Base-by-base conservation (phyloP, 169 alveolate species). In the Fabrea salina region DNA sequence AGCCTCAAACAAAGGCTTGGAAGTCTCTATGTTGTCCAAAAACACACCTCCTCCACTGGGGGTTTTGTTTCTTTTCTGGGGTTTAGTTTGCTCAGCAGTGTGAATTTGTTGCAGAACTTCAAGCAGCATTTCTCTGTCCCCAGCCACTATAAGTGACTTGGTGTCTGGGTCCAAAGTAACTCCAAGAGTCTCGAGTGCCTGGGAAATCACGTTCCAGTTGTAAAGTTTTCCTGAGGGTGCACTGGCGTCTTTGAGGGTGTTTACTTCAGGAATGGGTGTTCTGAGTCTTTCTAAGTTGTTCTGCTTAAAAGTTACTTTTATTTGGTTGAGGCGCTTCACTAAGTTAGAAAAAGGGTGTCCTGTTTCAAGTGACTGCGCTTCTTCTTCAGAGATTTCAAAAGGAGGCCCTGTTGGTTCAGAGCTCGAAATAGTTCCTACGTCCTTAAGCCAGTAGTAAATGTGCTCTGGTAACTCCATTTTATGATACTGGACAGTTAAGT, bases 151-250 rank as follows among this genome's bases (percentile, higher is more conserved):
- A 5, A 80, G 81, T 43, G 57, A 19, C 39, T 58, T 80, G 25
- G 86, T 54, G 50, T 80, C 86, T 39, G 41, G 50, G 35, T 80
- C 86, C 2, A 70, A n/a, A 30, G 39, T 30, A 1, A 80, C 43
- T 5, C 56, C 67, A 19, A 70, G 16, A 30, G 50, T 35, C 33
- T 59, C 70, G 0, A 72, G 39, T 50, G 72, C 83, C 37, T 82
- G 79, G 4, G 27, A 8, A 5, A 82, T 13, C 35, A 59, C 27
- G 39, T 82, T 82, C 79, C 87, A 82, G 58, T 82, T 82, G 56
- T 71, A 75, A 27, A 82, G 80, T 51, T 75, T 72, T 0, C 83
- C 83, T 33, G 87, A 41, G n/a, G 83, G 75, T 3, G 77, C 64
- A 25, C 25, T 49, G 8, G 80, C 57, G 7, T 37, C 35, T 44